Conservation (phyloP, 257 asterid species). For the Catharanthus roseus region DNA sequence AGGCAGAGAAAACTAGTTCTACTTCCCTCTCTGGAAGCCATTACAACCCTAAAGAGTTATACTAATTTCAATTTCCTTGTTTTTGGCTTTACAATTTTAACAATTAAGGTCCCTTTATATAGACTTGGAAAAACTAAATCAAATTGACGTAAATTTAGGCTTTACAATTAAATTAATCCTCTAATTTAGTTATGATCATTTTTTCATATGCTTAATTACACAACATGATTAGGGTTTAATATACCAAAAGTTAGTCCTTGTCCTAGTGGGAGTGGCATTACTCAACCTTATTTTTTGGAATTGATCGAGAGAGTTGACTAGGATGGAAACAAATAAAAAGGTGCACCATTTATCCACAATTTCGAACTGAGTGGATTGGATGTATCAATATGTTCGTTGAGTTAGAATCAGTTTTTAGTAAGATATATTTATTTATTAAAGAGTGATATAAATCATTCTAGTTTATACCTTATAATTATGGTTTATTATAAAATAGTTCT, state of each 20-base stretch:
- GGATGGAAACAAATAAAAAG: not conserved
- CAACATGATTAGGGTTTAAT: not conserved
- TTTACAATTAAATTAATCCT: conserved; percentile 19
- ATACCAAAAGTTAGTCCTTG: not conserved
- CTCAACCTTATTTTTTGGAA: not conserved
- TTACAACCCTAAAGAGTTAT: too few relatives aligned
- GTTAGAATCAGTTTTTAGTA: too few relatives aligned
- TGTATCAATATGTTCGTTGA: too few relatives aligned
- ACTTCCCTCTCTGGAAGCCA: conserved; percentile 28
- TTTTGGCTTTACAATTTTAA: not conserved
- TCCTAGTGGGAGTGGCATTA: not conserved
- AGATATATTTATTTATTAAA: too few relatives aligned
- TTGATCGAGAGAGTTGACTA: conserved; percentile 4
- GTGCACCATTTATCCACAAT: not conserved
- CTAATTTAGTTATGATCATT: not conserved
- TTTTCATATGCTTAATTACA: not conserved
- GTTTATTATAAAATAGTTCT: too few relatives aligned
- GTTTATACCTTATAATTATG: too few relatives aligned
- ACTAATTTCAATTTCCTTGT: not conserved
- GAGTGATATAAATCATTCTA: too few relatives aligned
- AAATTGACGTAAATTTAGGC: conserved; percentile 47
- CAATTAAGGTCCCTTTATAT: conserved; percentile 19
- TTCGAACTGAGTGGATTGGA: too few relatives aligned
- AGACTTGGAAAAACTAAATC: conserved; percentile 24
- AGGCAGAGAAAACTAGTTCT: conserved; percentile 14